These are phyloP conservation scores for Aspergillus indologenus DNA, from an alignment of 495 filamentous ascomycete species.

Conservation along the genomic window DNA sequence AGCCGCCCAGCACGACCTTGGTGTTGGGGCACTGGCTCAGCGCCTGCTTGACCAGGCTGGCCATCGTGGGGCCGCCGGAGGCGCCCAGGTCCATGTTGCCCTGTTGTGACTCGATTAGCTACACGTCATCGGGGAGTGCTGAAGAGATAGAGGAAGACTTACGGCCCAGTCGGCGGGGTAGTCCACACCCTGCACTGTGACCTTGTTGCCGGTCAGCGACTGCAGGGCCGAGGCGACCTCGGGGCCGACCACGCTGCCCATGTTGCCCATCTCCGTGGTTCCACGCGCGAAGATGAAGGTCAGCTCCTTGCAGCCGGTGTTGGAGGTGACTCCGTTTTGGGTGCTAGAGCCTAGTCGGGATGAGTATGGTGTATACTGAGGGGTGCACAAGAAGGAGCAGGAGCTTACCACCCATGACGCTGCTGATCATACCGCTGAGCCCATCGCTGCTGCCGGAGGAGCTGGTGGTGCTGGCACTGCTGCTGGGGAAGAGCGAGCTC, in stretches of 20 bases:
- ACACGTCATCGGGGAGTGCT: background rate
- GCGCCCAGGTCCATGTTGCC: slow-evolving; percentile 47
- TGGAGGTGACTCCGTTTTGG: slow-evolving; percentile 42
- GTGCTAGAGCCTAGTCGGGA: slow-evolving; percentile 27
- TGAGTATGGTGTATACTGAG: background rate
- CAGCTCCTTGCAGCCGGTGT: slow-evolving; percentile 40
- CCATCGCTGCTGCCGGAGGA: slow-evolving; percentile 4
- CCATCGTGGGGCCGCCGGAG: slow-evolving; percentile 30
- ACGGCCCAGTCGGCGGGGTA: slow-evolving; percentile 46
- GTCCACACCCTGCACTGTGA: slow-evolving; percentile 56
- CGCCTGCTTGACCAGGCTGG: slow-evolving; percentile 40
- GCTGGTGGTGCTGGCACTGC: slow-evolving; percentile 9
- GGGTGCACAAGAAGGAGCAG: background rate
- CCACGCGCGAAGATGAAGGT: slow-evolving; percentile 61
- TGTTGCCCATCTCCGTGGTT: slow-evolving; percentile 53
- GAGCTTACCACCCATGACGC: background rate
- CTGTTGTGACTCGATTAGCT: slow-evolving; percentile 22
- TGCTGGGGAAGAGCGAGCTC: background rate
- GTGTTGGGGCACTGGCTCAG: slow-evolving; percentile 55
- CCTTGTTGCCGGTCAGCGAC: slow-evolving; percentile 31
- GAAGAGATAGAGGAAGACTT: slow-evolving; percentile 10
- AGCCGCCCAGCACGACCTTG: slow-evolving; percentile 59
- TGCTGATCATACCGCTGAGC: background rate
- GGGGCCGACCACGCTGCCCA: slow-evolving; percentile 56
- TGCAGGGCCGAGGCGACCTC: slow-evolving; percentile 49